Evolutionary conservation across 2,329 filamentous ascomycete species (phyloP).

Genomic region (Periconia macrospinosa): DNA sequence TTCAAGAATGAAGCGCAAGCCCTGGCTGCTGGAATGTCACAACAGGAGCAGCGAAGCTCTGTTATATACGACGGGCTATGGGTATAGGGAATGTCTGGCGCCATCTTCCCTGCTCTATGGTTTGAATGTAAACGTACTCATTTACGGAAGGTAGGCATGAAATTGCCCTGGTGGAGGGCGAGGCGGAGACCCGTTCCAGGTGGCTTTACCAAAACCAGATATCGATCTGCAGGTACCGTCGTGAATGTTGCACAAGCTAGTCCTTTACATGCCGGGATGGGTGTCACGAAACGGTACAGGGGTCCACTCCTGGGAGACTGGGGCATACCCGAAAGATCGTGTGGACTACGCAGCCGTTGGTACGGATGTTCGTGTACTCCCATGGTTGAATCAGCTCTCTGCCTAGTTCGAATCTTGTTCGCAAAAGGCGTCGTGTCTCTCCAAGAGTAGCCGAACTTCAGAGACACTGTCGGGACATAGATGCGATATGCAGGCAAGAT

Average conservation of each 20-base stretch:
- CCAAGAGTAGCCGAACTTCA: not conserved
- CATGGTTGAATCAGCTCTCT: not conserved
- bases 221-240: conserved; percentile 28
- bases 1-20: conserved; percentile 29
- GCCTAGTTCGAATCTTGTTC: not conserved
- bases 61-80: conserved; percentile 24
- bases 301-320: conserved; percentile 5
- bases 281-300: conserved; percentile 13
- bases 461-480: not conserved
- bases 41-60: conserved; percentile 4
- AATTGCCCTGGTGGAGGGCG: conserved; percentile 23
- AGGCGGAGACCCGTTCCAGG: conserved; percentile 18
- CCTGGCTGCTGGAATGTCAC: conserved; percentile 19
- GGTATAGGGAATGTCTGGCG: conserved; percentile 5
- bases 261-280: conserved; percentile 10
- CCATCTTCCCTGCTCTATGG: not conserved
- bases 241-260: conserved; percentile 9
- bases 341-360: conserved; percentile 1
- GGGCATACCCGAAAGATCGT: conserved; percentile 1
- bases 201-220: conserved; percentile 23
- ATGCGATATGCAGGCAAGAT: not conserved
- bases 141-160: conserved; percentile 28
- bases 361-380: not conserved
- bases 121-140: conserved; percentile 1
- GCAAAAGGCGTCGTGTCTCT: not conserved